Evolutionary conservation across 345 rosid genomes (phyloP).

Genomic region (Eucalyptus cloeziana): DNA sequence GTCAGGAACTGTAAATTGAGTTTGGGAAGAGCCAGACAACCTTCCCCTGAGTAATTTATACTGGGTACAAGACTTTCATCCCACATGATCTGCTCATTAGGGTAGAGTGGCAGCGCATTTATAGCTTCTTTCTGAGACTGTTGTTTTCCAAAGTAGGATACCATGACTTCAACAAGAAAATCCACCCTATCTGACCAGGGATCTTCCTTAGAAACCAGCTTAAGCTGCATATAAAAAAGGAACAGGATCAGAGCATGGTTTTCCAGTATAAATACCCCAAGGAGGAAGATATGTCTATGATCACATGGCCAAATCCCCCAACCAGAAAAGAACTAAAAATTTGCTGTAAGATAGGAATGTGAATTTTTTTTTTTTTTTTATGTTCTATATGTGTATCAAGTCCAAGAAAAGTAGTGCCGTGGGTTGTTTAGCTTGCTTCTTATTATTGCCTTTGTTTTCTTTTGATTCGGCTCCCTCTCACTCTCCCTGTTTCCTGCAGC

Average conservation of each 20-base stretch:
- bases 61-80: slow-evolving; percentile 98
- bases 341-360: background rate
- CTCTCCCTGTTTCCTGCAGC: too few species aligned
- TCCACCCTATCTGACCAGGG: slow-evolving; percentile 82
- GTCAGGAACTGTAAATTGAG: slow-evolving; percentile 93
- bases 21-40: slow-evolving; percentile 98
- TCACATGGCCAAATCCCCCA: background rate
- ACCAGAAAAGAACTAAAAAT: background rate
- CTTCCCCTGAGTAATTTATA: slow-evolving; percentile 98
- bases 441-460: too few species aligned
- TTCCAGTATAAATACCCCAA: background rate
- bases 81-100: slow-evolving; percentile 99
- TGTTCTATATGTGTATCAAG: background rate
- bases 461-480: too few species aligned
- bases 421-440: too few species aligned
- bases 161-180: slow-evolving; percentile 89
- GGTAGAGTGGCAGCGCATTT: slow-evolving; percentile 96
- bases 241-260: background rate
- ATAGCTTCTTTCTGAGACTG: slow-evolving; percentile 97
- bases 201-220: slow-evolving; percentile 69
- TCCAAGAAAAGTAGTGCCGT: background rate
- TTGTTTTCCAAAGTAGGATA: slow-evolving; percentile 87
- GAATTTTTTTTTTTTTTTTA: background rate
- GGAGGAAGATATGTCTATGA: background rate
- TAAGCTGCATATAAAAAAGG: slow-evolving; percentile 46